phyloP scores from a whole-genome alignment of 495 filamentous ascomycete species.

The Melanomma pulvis-pyrius region DNA sequence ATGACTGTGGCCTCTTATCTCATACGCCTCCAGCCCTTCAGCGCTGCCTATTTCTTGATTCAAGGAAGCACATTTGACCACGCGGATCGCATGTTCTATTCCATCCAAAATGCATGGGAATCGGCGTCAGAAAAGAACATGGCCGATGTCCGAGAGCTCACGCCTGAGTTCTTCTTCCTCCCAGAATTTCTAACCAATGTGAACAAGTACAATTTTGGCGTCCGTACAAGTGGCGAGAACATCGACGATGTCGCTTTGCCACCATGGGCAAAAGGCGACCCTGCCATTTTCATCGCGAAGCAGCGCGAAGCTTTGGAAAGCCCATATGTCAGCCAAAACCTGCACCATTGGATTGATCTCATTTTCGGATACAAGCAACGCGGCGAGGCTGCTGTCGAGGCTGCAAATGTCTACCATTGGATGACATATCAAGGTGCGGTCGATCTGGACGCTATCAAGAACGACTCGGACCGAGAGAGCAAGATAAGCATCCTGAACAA shows the following conservation, averaged over 20 bases:
- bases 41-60: constrained; percentile 93
- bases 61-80: constrained; percentile 98
- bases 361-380: constrained; percentile 95
- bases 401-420: constrained; percentile 93
- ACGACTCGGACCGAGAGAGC: constrained; percentile 78
- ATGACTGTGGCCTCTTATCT: constrained; percentile 98
- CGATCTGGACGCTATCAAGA: constrained; percentile 87
- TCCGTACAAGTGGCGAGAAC: constrained; percentile 72
- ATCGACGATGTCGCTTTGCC: constrained; percentile 86
- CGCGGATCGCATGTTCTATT: constrained; percentile 92
- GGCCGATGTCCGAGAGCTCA: constrained; percentile 90
- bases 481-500: constrained; percentile 97
- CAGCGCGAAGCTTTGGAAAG: constrained; percentile 93
- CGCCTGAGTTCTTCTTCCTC: constrained; percentile 95
- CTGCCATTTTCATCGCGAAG: constrained; percentile 92
- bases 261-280: constrained; percentile 96
- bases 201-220: constrained; percentile 91
- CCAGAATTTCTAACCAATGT: constrained; percentile 91
- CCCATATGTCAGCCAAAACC: constrained; percentile 83
- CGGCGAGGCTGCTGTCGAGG: constrained; percentile 88
- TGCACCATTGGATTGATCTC: constrained; percentile 96
- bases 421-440: constrained; percentile 92
- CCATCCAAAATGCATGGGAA: constrained; percentile 85
- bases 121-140: constrained; percentile 90
- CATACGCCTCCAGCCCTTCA: constrained; percentile 92